Evolutionary conservation across 2,329 filamentous ascomycete genomes (phyloP), one percentile per base, ranked within the genome.

Genomic region (Fusarium mexicanum): DNA sequence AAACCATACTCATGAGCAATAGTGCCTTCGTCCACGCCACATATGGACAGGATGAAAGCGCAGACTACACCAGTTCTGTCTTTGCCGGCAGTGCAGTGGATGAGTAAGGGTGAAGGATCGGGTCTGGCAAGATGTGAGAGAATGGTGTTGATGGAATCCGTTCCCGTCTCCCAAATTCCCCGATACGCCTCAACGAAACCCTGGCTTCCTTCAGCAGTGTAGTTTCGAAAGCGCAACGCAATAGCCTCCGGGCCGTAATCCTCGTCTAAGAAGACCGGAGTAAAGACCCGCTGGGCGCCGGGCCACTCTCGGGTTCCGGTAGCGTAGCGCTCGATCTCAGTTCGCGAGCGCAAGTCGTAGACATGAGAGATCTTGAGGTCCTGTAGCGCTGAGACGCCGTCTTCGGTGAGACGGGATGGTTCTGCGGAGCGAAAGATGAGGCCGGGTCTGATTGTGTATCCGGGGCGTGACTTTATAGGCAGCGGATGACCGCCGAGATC

Each of bases 61-160:
- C 90, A 88, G 50, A 94, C 83, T 9, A 95, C 87, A 5, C 93
- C 93, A 0, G 93, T 95, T 48, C 93, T 87, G 80, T 95, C 93
- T 81, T 95, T 95, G 18, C 93, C 93, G 0, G 91, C 92, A 0
- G 92, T 93, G 81, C 93, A 95, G 78, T 95, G 92, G 13, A 94
- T 84, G 12, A 94, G 84, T 16, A 92, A 81, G 13, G 91, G 89
- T 4, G 83, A 71, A 6, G 82, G 76, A 5, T 85, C 79, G 9
- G 78, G 74, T 24, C 76, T 72, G 77, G 88, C 80, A 13, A 94
- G 83, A 75, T 93, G 88, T 22, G 82, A 79, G 44, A 94, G 85
- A 50, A 88, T 84, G 4, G 81, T 83, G 40, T 77, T 81, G 67
- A 94, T 92, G 3, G 84, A 81, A 11, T 80, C 79, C 2, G 86